A percentile compares a stretch with the other conserved stretches of the same genome.
These are phyloP conservation scores for Iberis amara DNA, from an alignment of 441 rosid species.

Conservation along the genomic window DNA sequence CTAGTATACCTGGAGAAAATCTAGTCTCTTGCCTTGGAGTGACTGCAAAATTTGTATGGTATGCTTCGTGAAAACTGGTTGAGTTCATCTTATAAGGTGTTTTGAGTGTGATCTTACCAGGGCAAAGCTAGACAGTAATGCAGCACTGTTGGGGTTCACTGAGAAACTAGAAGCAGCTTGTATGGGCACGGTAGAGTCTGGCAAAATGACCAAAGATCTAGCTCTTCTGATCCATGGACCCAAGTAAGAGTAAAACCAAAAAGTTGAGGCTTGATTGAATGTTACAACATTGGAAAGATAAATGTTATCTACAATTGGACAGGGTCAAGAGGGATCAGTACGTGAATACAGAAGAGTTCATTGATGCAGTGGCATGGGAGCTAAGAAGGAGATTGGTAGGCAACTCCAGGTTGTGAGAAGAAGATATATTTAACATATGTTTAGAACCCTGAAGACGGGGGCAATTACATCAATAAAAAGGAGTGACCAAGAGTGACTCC, in stretches of 20 bases:
- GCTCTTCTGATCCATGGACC: conserved; percentile 77
- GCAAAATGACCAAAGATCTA: conserved; percentile 95
- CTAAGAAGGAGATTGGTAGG: conserved; percentile 44
- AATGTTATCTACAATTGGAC: neutral
- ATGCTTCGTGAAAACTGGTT: neutral
- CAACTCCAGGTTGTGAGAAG: conserved; percentile 26
- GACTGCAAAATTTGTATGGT: too few relatives aligned
- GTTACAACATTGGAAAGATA: neutral
- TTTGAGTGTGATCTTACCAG: conserved; percentile 33
- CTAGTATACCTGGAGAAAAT: too few relatives aligned
- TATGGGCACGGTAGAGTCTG: conserved; percentile 65
- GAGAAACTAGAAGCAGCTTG: conserved; percentile 84
- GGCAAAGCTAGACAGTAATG: conserved; percentile 77
- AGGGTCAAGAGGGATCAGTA: conserved; percentile 59
- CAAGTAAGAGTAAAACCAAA: conserved; percentile 38
- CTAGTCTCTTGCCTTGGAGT: too few relatives aligned
- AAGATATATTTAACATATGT: neutral
- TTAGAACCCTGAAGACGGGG: neutral
- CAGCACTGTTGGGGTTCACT: conserved; percentile 56
- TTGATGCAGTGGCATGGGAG: conserved; percentile 73
- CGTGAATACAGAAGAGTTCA: conserved; percentile 82
- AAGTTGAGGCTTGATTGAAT: neutral
- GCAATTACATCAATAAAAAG: too few relatives aligned
- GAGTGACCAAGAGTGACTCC: too few relatives aligned
- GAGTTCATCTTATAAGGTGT: conserved; percentile 8